These are phyloP conservation scores for Chlorella sp. DNA, from an alignment of 139 green algal species.

Conservation along the genomic window DNA sequence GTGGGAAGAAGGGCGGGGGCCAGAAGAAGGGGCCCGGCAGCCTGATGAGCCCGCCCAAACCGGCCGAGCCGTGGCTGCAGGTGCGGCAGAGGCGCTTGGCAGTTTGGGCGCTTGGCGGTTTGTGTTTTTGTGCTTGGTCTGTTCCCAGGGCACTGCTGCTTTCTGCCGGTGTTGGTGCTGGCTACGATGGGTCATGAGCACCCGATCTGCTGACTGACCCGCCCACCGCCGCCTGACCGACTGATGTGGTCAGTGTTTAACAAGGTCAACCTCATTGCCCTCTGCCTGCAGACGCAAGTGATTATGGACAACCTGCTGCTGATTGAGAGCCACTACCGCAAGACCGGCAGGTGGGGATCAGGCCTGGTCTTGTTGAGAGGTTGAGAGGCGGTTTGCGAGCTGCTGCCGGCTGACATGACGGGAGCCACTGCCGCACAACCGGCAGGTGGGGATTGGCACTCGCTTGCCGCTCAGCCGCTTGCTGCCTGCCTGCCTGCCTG, in stretches of 20 bases:
- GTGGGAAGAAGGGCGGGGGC: neutral
- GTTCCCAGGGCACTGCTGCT: neutral
- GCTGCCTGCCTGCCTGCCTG: neutral
- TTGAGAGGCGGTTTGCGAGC: too few relatives aligned
- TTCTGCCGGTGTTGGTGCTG: neutral
- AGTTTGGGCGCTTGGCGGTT: too few relatives aligned
- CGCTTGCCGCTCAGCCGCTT: neutral
- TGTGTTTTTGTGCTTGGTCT: neutral
- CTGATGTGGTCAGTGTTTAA: too few relatives aligned
- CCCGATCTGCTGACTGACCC: neutral
- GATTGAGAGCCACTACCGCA: constrained; percentile 47
- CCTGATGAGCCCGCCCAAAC: constrained; percentile 32
- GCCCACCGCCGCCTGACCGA: too few relatives aligned
- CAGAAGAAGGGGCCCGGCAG: constrained; percentile 33
- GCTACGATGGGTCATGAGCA: neutral
- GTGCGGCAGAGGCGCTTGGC: too few relatives aligned
- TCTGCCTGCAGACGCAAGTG: constrained; percentile 7
- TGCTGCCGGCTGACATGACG: constrained; percentile 56
- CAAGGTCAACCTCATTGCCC: too few relatives aligned
- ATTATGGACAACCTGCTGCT: constrained; percentile 53
- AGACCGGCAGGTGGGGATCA: constrained; percentile 42
- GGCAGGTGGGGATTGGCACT: constrained; percentile 30
- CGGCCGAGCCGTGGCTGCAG: constrained; percentile 9
- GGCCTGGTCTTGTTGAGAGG: too few relatives aligned
- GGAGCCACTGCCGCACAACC: constrained; percentile 44